phyloP scores from a whole-genome alignment of 75 land plant species.

The Pseudotsuga menziesii region DNA sequence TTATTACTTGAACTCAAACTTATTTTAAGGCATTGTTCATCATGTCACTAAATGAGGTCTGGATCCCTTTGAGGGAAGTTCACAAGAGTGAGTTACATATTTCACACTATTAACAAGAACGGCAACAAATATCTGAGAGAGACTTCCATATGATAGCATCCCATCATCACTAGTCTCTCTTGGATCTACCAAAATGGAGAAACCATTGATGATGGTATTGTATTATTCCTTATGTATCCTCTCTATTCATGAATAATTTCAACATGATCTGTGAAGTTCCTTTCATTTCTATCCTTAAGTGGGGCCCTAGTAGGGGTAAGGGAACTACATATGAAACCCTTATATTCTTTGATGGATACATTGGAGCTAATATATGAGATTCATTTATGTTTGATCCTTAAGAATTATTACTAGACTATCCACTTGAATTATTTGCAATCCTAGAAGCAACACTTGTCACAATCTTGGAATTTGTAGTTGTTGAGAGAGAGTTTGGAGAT shows the following conservation, averaged over 20 bases:
- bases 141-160: slow-evolving; percentile 35
- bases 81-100: slow-evolving; percentile 95
- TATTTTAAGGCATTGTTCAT: background rate
- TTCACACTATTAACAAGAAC: slow-evolving; percentile 88
- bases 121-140: slow-evolving; percentile 85
- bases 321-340: slow-evolving; percentile 47
- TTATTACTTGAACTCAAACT: too few species aligned
- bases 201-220: slow-evolving; percentile 56
- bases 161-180: slow-evolving; percentile 64
- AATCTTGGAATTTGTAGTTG: slow-evolving; percentile 7
- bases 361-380: background rate
- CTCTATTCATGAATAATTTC: slow-evolving; percentile 30
- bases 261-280: background rate
- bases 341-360: slow-evolving; percentile 26
- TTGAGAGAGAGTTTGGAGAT: slow-evolving; percentile 33
- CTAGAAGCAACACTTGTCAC: slow-evolving; percentile 34
- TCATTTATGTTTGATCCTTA: slow-evolving; percentile 1
- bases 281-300: slow-evolving; percentile 18
- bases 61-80: slow-evolving; percentile 55
- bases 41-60: slow-evolving; percentile 13
- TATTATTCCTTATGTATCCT: slow-evolving; percentile 27
- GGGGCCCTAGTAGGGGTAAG: slow-evolving; percentile 39
- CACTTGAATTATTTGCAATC: slow-evolving; percentile 18
- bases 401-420: slow-evolving; percentile 1
- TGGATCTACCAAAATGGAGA: slow-evolving; percentile 78